Evolutionary conservation across 768 basidiomycete species (phyloP).

Genomic region (Glaciozyma martinii): DNA sequence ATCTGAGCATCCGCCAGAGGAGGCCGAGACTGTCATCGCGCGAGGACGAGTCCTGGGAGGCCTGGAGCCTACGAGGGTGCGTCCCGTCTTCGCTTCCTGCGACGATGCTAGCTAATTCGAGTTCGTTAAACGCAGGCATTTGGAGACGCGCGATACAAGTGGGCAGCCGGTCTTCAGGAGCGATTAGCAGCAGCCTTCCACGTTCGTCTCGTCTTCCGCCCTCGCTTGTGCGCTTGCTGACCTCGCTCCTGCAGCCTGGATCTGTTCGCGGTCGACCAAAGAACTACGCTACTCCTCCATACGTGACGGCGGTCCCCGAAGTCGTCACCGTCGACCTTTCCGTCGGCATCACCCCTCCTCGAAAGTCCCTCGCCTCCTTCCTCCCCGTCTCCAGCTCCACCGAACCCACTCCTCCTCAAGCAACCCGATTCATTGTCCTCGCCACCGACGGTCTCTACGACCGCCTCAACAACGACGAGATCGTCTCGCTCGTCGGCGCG

Average conservation of each 20-base stretch:
- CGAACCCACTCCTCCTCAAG: slow-evolving; percentile 8
- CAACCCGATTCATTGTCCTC: slow-evolving; percentile 69
- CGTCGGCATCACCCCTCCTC: slow-evolving; percentile 18
- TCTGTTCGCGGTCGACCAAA: slow-evolving; percentile 43
- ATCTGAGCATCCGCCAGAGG: slow-evolving; percentile 71
- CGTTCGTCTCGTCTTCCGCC: slow-evolving; percentile 10
- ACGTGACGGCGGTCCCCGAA: slow-evolving; percentile 61
- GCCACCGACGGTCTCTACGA: slow-evolving; percentile 80
- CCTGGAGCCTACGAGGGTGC: slow-evolving; percentile 56
- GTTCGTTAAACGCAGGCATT: slow-evolving; percentile 45
- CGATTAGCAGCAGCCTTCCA: slow-evolving; percentile 66
- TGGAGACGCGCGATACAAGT: slow-evolving; percentile 79
- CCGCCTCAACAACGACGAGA: slow-evolving; percentile 62
- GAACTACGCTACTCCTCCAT: slow-evolving; percentile 77
- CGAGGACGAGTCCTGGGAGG: slow-evolving; percentile 78
- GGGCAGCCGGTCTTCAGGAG: slow-evolving; percentile 56
- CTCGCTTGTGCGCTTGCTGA: not conserved
- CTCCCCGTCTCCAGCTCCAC: slow-evolving; percentile 19
- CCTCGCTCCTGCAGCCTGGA: slow-evolving; percentile 4
- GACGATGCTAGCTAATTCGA: not conserved
- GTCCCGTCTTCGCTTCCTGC: slow-evolving; percentile 64
- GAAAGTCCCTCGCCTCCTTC: slow-evolving; percentile 31
- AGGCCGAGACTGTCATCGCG: slow-evolving; percentile 62
- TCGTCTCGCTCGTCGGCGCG: slow-evolving; percentile 75
- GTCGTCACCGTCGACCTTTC: slow-evolving; percentile 59